A percentile compares a stretch with the other conserved stretches of the same genome.
These are phyloP conservation scores for Plasmodium inui DNA, from an alignment of 169 alveolate species.

Conservation along the genomic window DNA sequence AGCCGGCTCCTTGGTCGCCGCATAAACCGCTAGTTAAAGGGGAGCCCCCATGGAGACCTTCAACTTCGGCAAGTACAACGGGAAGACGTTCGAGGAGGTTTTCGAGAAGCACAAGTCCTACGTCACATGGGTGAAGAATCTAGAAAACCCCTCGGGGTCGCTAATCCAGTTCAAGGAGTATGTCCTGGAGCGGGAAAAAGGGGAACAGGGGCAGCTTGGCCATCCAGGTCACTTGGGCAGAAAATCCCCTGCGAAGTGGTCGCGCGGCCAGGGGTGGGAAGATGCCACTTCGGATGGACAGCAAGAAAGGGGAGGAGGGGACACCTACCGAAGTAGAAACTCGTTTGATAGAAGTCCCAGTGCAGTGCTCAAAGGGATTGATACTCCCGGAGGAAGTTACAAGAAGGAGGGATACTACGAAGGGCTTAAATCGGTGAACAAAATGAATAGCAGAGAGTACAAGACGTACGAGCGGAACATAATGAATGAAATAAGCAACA, in stretches of 20 bases:
- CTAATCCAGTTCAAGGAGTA: conserved; percentile 76
- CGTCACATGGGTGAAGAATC: conserved; percentile 79
- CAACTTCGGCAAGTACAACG: conserved; percentile 82
- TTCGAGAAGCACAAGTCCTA: conserved; percentile 75
- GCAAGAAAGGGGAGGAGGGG: neutral
- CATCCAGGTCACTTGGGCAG: neutral
- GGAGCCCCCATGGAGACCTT: conserved; percentile 41
- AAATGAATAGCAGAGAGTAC: conserved; percentile 58
- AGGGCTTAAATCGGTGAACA: neutral
- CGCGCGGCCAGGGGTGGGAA: neutral
- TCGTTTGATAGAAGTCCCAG: neutral
- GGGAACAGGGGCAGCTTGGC: neutral
- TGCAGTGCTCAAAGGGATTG: neutral
- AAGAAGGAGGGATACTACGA: neutral
- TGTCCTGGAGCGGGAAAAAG: conserved; percentile 39
- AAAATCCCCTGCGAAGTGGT: neutral
- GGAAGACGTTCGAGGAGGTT: conserved; percentile 84
- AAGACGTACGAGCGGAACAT: conserved; percentile 12
- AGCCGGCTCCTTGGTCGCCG: neutral
- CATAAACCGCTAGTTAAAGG: neutral
- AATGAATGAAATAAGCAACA: conserved; percentile 35
- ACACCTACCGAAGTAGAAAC: neutral
- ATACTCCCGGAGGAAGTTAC: neutral
- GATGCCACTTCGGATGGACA: neutral
- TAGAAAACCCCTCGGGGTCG: conserved; percentile 79